Evolutionary conservation across 805 yeast species (phyloP), one percentile per base, ranked within the genome.

Genomic region (Yarrowia bubula): DNA sequence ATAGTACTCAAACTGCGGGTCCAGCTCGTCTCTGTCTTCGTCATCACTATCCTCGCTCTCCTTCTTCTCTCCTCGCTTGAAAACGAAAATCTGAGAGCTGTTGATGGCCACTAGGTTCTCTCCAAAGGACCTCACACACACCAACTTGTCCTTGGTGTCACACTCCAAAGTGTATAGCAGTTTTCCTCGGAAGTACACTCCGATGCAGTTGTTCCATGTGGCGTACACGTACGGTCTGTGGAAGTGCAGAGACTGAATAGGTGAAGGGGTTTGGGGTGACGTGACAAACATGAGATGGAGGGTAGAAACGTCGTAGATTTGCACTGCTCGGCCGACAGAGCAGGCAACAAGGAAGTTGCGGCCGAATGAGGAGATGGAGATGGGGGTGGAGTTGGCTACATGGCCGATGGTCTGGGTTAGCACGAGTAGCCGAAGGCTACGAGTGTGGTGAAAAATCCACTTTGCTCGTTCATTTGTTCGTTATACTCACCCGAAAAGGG

Each of bases 361-460:
- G 62, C 99, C 99, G 66, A 93, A 80, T 1, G 93, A 86, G 32
- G 98, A 96, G 18, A 91, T 80, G 7, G 97, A 89, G 73, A 92
- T 90, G 2, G 98, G 98, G 1, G 82, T 80, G 41, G 84, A 87
- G 73, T 90, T 90, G 33, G 97, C 83, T n/a, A 96, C 96, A 72
- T 90, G 86, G 4, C 99, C 99, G 31, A 95, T 79, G 15, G 77
- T 72, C 75, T 75, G 43, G 17, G 51, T 62, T 64, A 50, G 60
- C 13, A 1, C 9, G 4, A 13, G 18, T 33, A 5, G 5, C 28
- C 28, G 28, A 22, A 22, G 28, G 28, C 5, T 5, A 22, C 5
- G 28, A 22, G 5, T 5, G 28, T 3, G 28, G 3, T 22, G 4
- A 3, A 5, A 22, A 3, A 3, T 22, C 5, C 28, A 22, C 4